Base-by-base conservation (phyloP, 2,329 filamentous ascomycete species). In the Aspergillus hiratsukae region DNA sequence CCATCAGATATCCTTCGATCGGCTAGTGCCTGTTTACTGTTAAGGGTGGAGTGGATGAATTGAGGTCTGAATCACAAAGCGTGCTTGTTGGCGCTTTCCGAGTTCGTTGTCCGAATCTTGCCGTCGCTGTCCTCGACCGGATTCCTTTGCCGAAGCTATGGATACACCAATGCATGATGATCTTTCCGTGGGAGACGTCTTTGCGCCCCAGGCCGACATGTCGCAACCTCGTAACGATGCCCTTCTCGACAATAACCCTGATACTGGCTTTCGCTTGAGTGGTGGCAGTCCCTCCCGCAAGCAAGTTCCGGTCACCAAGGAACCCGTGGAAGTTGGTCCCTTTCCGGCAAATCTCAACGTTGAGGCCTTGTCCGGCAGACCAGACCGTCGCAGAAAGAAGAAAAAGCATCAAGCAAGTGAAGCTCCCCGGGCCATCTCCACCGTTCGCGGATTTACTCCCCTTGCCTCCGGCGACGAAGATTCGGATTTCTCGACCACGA, bases 391-490 rank as follows among this genome's bases (percentile, higher is more conserved):
- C 49, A 71, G 69, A 58, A 76, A 72, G 67, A 77, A 72, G 63
- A 78, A 76, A 60, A 77, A 75, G 63, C 70, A 74, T 52, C 67
- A 70, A 37, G 61, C 58, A 3, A 54, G 48, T 17, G 58, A 63
- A 28, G 66, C 66, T 19, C 62, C 68, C 46, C 67, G 70, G 37
- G 69, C 72, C 11, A 58, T 76, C 45, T 75, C 71, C 27, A 77
- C 75, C 17, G 74, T 78, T 11, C 73, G 68, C 53, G 77, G 77
- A 3, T 78, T 78, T 54, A 77, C 73, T 14, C 74, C 75, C 6
- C 61, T 71, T 35, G 72, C 72, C 14, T 78, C 76, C 40, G 75
- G 70, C 7, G 76, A 78, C 37, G 76, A 79, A 57, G 76, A 78
- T 49, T 78, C 76, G 19, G 77, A 79, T 60, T 69, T 72, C 43